Conservation (phyloP, 768 basidiomycete species). For the Chlorophyllum brunneum region DNA sequence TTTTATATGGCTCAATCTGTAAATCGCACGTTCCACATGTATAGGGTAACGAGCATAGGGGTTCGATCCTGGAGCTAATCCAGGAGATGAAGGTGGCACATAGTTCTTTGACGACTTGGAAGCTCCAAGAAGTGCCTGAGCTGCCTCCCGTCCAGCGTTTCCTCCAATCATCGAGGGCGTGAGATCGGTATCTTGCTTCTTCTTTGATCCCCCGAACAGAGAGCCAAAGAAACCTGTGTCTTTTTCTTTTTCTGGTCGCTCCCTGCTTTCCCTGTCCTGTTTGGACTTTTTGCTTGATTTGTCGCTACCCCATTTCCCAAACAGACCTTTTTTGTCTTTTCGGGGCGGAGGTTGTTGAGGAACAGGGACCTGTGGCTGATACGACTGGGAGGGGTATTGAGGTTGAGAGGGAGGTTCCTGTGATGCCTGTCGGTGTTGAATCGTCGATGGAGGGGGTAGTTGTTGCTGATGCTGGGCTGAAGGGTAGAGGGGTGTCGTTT, state of each 20-base stretch:
- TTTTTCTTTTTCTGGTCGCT: constrained; percentile 54
- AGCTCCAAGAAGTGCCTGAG: constrained; percentile 79
- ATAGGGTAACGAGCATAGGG: constrained; percentile 87
- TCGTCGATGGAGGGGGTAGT: constrained; percentile 19
- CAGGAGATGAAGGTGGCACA: constrained; percentile 60
- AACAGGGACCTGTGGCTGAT: neutral
- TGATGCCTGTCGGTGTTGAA: constrained; percentile 21
- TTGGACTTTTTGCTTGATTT: constrained; percentile 54
- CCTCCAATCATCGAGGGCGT: constrained; percentile 32
- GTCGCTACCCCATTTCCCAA: constrained; percentile 65
- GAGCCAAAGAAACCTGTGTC: constrained; percentile 90
- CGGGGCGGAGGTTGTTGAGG: constrained; percentile 40
- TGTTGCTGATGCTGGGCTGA: constrained; percentile 16
- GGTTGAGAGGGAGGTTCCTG: constrained; percentile 22
- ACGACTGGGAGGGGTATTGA: neutral
- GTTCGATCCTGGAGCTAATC: constrained; percentile 38
- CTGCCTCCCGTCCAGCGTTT: constrained; percentile 76
- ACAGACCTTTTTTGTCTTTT: constrained; percentile 68
- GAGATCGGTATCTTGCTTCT: constrained; percentile 64
- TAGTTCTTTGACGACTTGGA: constrained; percentile 76
- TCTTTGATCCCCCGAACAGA: constrained; percentile 79
- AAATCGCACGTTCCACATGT: constrained; percentile 97
- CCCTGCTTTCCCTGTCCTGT: constrained; percentile 38
- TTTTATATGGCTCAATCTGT: constrained; percentile 97
- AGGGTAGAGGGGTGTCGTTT: constrained; percentile 20